These are phyloP conservation scores for Cenchrus purpureus DNA, from an alignment of 176 grass and related monocot genomes.

Conservation along the genomic window DNA sequence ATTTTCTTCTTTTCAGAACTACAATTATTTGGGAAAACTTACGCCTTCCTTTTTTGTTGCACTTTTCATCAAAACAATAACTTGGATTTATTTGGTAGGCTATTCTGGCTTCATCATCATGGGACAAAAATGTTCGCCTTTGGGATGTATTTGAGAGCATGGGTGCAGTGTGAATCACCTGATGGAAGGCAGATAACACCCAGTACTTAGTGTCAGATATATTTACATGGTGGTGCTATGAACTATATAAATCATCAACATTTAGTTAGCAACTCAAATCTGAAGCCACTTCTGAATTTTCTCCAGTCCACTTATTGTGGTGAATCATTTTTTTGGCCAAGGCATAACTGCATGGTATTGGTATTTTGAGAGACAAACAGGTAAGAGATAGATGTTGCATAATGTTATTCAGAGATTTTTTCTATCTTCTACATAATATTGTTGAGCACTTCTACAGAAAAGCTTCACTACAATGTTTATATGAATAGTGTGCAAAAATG, in stretches of 20 bases:
- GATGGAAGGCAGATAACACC: conserved; percentile 92
- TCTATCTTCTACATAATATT: too few species aligned
- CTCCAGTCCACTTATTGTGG: not conserved
- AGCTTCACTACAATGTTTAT: too few species aligned
- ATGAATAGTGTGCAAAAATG: too few species aligned
- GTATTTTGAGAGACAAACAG: too few species aligned
- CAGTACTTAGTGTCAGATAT: conserved; percentile 34
- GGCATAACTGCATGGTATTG: not conserved
- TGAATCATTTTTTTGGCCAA: too few species aligned
- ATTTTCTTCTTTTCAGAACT: not conserved
- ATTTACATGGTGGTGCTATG: not conserved
- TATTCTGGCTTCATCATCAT: conserved; percentile 98
- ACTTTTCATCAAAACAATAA: conserved; percentile 24
- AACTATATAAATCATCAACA: not conserved
- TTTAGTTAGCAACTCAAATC: conserved; percentile 7
- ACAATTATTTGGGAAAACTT: not conserved
- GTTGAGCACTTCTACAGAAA: too few species aligned
- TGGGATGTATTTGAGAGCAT: conserved; percentile 99
- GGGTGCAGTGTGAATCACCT: conserved; percentile 78
- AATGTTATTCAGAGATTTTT: too few species aligned
- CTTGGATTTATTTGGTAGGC: conserved; percentile 35
- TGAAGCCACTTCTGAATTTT: conserved; percentile 20
- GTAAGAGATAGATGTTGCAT: too few species aligned
- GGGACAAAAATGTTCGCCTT: conserved; percentile 92
- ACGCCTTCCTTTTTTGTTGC: conserved; percentile 15